Evolutionary conservation across 2,329 filamentous ascomycete genomes (phyloP), one percentile per base, ranked within the genome.

Genomic region (Sarocladium brachiariae): DNA sequence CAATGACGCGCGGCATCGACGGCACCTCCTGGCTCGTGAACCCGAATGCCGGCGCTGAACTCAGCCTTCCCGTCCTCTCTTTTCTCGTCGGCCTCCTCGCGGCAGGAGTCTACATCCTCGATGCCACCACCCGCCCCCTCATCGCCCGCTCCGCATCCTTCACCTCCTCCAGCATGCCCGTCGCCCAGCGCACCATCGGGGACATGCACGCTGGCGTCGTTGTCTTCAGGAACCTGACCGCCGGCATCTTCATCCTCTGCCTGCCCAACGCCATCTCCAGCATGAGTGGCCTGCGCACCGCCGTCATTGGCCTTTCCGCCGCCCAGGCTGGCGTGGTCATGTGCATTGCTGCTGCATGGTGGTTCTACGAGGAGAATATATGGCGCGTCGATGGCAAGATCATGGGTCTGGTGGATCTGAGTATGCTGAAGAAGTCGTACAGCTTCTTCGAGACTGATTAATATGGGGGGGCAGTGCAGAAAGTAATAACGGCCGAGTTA

Each of bases 111-210:
- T 59, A 67, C 23, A 56, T 65, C 2, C 62, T 78, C 5, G 70
- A 74, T 50, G 63, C 66, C 2, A 66, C 70, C 1, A 64, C 66
- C 2, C 61, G 63, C 2, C 73, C 74, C 2, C 58, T 74, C 23
- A 65, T 78, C 39, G 64, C 66, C 23, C 65, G 69, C n/a, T 77
- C 73, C 27, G 71, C 74, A 7, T 69, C 70, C 41, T 78, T 74
- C 54, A 77, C 74, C 0, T 71, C 68, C 2, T 66, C 71, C 5
- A 77, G 69, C 58, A 63, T 77, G 21, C 64, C 63, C n/a, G 62
- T 70, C 11, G 68, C 69, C 21, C 65, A 75, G 49, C 70, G 74
- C 25, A 73, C 67, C 56, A 25, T 45, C 30, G 27, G 30, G 16
- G 39, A 47, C 21, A 37, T 46, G 38, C 38, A 51, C 50, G 50